These are phyloP conservation scores for Talinum fruticosum DNA, from an alignment of 148 eudicot genomes.

Conservation along the genomic window DNA sequence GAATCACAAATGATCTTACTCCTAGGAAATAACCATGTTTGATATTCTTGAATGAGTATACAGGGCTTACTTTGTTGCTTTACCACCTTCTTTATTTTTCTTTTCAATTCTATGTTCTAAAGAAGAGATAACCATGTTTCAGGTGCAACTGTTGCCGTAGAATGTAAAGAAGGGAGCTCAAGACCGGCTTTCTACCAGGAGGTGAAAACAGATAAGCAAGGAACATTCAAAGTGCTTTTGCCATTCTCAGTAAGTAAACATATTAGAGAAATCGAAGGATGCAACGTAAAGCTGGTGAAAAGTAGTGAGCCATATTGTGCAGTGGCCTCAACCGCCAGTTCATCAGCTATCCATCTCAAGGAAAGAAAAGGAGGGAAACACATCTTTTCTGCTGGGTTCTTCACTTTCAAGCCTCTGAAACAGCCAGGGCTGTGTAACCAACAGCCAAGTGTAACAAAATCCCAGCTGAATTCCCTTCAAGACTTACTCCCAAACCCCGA, in stretches of 20 bases:
- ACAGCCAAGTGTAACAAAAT: conserved; percentile 37
- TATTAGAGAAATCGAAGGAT: conserved; percentile 45
- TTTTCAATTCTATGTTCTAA: neutral
- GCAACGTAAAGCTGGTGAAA: conserved; percentile 59
- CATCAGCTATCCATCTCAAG: conserved; percentile 53
- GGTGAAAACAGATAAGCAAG: conserved; percentile 56
- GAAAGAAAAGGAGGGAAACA: conserved; percentile 41
- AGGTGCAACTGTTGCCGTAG: conserved; percentile 85
- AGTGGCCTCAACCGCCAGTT: conserved; percentile 60
- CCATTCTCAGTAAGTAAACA: conserved; percentile 66
- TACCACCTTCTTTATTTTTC: neutral
- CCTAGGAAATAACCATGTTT: too few relatives aligned
- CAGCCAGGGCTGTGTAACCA: conserved; percentile 66
- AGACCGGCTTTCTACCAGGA: conserved; percentile 42
- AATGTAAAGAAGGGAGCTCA: conserved; percentile 40
- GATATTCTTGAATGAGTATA: neutral
- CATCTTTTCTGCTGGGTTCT: conserved; percentile 77
- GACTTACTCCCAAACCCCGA: conserved; percentile 12
- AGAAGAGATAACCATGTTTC: neutral
- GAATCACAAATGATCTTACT: too few relatives aligned
- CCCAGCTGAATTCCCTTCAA: conserved; percentile 25
- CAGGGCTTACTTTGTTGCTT: neutral
- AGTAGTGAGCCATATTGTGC: conserved; percentile 75
- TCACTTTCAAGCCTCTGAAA: conserved; percentile 75
- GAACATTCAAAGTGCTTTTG: conserved; percentile 56